These are phyloP conservation scores for Argentina anserina DNA, from an alignment of 306 rosid species.

Conservation along the genomic window DNA sequence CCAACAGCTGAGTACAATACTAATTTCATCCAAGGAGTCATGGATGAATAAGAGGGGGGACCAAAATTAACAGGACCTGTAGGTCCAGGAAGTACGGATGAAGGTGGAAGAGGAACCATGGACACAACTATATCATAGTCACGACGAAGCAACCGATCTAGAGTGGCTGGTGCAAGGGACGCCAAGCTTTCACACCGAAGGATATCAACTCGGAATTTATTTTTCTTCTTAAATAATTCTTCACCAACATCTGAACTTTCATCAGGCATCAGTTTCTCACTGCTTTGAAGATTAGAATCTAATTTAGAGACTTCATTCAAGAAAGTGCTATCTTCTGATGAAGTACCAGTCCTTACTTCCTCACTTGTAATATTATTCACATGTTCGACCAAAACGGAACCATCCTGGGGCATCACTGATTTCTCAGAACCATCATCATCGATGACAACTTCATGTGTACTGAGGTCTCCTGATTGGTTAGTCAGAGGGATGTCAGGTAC, in stretches of 20 bases:
- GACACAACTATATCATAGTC: conserved; percentile 92
- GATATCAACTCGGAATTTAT: conserved; percentile 75
- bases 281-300: conserved; percentile 26
- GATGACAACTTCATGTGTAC: conserved; percentile 25
- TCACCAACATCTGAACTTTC: conserved; percentile 54
- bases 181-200: conserved; percentile 98
- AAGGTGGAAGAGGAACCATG: conserved; percentile 85
- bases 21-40: conserved; percentile 98
- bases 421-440: conserved; percentile 31
- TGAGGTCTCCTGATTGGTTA: conserved; percentile 34
- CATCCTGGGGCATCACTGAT: conserved; percentile 32
- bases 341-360: conserved; percentile 34
- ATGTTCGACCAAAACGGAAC: conserved; percentile 41
- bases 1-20: conserved; percentile 75
- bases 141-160: conserved; percentile 78
- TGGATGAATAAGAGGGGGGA: conserved; percentile 86
- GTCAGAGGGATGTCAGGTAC: conserved; percentile 38
- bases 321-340: conserved; percentile 36
- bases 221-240: conserved; percentile 52
- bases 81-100: conserved; percentile 83
- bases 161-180: conserved; percentile 80
- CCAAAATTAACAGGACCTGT: conserved; percentile 88
- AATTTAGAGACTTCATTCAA: conserved; percentile 34
- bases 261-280: conserved; percentile 40
- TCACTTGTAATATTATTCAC: conserved; percentile 31